Percentiles rank a stretch among this genome's conserved stretches.
These are phyloP conservation scores for Exserohilum rostratum DNA, from an alignment of 2,329 filamentous ascomycete genomes.

Conservation along the genomic window DNA sequence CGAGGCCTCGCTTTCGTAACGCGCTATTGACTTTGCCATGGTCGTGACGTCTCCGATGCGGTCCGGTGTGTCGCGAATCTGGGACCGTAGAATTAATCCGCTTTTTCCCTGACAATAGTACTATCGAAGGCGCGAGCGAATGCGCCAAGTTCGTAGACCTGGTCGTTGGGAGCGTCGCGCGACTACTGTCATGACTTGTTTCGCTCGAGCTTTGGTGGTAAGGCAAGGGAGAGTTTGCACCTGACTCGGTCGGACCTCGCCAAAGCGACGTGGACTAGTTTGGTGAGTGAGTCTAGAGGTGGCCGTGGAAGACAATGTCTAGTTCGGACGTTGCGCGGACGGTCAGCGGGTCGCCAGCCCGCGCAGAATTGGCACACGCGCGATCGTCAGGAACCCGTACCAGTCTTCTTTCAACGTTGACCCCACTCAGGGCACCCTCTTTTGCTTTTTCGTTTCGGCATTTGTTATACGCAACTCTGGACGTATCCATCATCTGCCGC, in stretches of 20 bases:
- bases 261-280: not conserved
- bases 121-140: too few species aligned
- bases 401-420: not conserved
- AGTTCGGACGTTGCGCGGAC: not conserved
- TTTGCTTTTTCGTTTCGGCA: not conserved
- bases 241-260: not conserved
- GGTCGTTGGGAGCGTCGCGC: slow-evolving; percentile 5
- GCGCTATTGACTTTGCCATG: slow-evolving; percentile 4
- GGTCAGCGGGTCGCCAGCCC: not conserved
- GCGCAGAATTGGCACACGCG: not conserved
- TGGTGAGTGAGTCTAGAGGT: not conserved
- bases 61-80: slow-evolving; percentile 11
- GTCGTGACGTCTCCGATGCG: slow-evolving; percentile 8
- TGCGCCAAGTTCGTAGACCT: not conserved
- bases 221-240: not conserved
- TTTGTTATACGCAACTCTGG: not conserved
- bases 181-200: not conserved
- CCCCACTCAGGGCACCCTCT: not conserved
- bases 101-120: not conserved
- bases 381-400: not conserved
- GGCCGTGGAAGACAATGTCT: not conserved
- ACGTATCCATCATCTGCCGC: not conserved
- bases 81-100: slow-evolving; percentile 7
- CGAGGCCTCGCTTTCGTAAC: not conserved
- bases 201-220: not conserved